These are phyloP conservation scores for Sarcodon sp. DNA, from an alignment of 768 basidiomycete genomes.

Conservation along the genomic window DNA sequence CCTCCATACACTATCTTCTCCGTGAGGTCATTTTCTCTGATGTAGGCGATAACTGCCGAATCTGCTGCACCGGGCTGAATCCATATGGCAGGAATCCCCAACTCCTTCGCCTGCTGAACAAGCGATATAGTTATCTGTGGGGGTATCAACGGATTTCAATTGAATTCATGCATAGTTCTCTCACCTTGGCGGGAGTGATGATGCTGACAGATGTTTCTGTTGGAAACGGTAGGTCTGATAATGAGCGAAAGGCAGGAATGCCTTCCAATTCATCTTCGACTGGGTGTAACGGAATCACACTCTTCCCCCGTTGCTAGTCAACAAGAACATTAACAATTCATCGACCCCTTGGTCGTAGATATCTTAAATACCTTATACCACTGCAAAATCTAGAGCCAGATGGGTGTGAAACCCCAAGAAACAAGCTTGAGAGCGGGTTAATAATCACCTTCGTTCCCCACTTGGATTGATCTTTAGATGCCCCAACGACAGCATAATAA, in stretches of 20 bases:
- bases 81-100: constrained; percentile 72
- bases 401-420: background rate
- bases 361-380: constrained; percentile 45
- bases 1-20: constrained; percentile 72
- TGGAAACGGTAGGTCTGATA: constrained; percentile 47
- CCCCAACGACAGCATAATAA: constrained; percentile 69
- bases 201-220: constrained; percentile 63
- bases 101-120: constrained; percentile 53
- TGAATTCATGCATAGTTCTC: background rate
- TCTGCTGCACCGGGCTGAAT: constrained; percentile 84
- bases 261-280: constrained; percentile 55
- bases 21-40: constrained; percentile 49
- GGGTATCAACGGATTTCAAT: background rate
- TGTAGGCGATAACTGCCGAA: constrained; percentile 44
- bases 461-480: constrained; percentile 68
- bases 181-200: constrained; percentile 64
- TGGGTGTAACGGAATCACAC: too few species aligned
- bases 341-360: too few species aligned
- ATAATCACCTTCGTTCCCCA: constrained; percentile 56
- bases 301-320: too few species aligned
- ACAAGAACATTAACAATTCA: background rate
- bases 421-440: background rate
- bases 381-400: constrained; percentile 41
- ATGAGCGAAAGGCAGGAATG: constrained; percentile 35
- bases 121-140: constrained; percentile 56